Evolutionary conservation across 2,329 filamentous ascomycete species (phyloP).

Genomic region (Colletotrichum destructivum): DNA sequence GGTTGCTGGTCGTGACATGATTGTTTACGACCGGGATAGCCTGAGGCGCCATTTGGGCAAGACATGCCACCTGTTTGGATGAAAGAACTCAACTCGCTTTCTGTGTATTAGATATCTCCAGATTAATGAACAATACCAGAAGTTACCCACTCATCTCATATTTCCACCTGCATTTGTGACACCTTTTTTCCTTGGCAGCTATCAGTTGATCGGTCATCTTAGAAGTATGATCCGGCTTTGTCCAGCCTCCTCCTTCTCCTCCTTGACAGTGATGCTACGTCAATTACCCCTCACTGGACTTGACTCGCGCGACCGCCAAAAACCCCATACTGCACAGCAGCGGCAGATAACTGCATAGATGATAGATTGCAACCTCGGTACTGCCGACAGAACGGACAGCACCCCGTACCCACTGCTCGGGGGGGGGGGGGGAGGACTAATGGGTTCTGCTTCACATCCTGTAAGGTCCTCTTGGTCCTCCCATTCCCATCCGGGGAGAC

Average conservation of each 20-base stretch:
- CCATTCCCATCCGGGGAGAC: no score
- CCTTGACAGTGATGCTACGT: neutral
- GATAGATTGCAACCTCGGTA: neutral
- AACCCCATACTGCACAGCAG: neutral
- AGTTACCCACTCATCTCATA: conserved; percentile 74
- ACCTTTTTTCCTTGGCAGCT: neutral
- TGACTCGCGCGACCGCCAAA: conserved; percentile 6
- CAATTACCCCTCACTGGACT: conserved; percentile 15
- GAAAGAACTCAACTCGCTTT: conserved; percentile 72
- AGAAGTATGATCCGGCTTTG: neutral
- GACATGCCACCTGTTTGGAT: conserved; percentile 44
- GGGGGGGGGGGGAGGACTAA: no score
- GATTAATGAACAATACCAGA: conserved; percentile 71
- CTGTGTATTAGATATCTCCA: conserved; percentile 73
- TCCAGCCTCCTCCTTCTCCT: neutral
- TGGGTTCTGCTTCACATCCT: no score
- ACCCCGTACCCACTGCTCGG: neutral
- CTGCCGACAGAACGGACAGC: neutral
- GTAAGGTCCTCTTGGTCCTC: no score
- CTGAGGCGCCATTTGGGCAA: neutral
- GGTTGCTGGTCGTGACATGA: neutral
- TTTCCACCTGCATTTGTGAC: neutral
- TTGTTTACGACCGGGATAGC: neutral
- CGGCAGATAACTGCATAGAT: neutral
- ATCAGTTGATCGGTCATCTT: neutral